A percentile compares a stretch with the other conserved stretches of the same genome.
Evolutionary conservation across 1,139 yeast genomes (phyloP).

Genomic region (Eremothecium coryli): DNA sequence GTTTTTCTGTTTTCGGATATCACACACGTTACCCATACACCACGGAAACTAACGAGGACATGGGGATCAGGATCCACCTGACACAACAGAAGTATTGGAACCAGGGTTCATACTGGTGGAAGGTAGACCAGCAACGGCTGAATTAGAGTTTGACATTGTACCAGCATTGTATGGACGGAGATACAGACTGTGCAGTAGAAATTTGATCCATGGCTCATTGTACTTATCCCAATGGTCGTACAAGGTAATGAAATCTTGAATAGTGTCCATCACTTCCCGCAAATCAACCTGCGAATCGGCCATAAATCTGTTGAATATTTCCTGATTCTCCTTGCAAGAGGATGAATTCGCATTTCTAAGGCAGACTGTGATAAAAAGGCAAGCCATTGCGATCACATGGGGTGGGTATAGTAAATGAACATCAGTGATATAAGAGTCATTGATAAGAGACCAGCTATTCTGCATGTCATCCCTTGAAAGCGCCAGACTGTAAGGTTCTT

Average conservation of each 20-base stretch:
- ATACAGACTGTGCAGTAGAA: constrained; percentile 28
- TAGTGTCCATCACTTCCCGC: constrained; percentile 66
- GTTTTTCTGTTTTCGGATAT: no score
- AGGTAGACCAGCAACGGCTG: background rate
- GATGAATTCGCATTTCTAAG: constrained; percentile 11
- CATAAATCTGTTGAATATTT: constrained; percentile 49
- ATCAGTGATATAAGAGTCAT: constrained; percentile 86
- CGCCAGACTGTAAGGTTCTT: constrained; percentile 27
- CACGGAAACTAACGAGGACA: no score
- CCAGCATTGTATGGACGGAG: constrained; percentile 12
- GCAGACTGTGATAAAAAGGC: constrained; percentile 37
- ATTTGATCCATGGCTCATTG: constrained; percentile 46
- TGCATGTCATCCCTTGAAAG: constrained; percentile 59
- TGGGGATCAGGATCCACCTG: background rate
- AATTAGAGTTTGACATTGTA: background rate
- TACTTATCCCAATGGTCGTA: constrained; percentile 81
- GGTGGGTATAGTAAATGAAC: constrained; percentile 78
- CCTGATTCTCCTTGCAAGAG: constrained; percentile 14
- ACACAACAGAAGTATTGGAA: background rate
- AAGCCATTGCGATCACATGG: constrained; percentile 76
- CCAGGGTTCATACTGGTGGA: background rate
- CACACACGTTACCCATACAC: no score
- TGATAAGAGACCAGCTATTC: constrained; percentile 79
- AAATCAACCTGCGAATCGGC: constrained; percentile 70
- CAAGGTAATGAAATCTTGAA: constrained; percentile 70